Base-by-base conservation (phyloP, 148 eudicot genomes). In the Mesembryanthemum crystallinum region DNA sequence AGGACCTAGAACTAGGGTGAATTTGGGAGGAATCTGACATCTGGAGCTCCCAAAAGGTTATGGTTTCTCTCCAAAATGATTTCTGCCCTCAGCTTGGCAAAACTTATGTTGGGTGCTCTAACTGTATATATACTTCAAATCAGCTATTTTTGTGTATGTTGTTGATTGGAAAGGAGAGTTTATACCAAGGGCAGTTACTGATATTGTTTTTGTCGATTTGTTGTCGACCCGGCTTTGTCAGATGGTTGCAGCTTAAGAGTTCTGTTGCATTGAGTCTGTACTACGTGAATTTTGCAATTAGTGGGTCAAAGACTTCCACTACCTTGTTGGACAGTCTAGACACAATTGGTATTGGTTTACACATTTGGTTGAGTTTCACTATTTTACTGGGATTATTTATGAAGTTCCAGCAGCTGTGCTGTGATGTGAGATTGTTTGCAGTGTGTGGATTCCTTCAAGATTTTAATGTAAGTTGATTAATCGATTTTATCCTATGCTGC, bases 1-100 rank as follows among this genome's bases (percentile, higher is more conserved):
- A 39, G 83, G 68, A 73, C 77, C 78, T 10, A 68, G 77, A 69
- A 15, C 64, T 24, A 73, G 64, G 70, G 54, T 45, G 0, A 73
- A 70, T 68, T 35, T 69, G 21, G 55, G 71, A 11, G 64, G 78
- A 61, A 75, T 62, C 67, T 78, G 72, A 84, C 75, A n/a, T 28
- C 13, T n/a, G 5, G 8, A 61, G 28, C 62, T 23, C 70, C 4
- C 28, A 30, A 35, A 24, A 23, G 9, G 17, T 27, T 17, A 5
- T 37, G 12, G 49, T 18, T 27, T 43, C 30, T 24, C 39, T 64
- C n/a, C 24, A 18, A 23, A 18, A 15, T 23, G 37, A 65, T 66
- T 39, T 67, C 72, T 35, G 25, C 17, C 20, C 71, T 55, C 69
- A 32, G 67, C 20, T 32, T 64, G 11, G 3, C 17, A 8, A n/a